Conservation (phyloP, 2,329 filamentous ascomycete genomes). For the Xylariales sp. region DNA sequence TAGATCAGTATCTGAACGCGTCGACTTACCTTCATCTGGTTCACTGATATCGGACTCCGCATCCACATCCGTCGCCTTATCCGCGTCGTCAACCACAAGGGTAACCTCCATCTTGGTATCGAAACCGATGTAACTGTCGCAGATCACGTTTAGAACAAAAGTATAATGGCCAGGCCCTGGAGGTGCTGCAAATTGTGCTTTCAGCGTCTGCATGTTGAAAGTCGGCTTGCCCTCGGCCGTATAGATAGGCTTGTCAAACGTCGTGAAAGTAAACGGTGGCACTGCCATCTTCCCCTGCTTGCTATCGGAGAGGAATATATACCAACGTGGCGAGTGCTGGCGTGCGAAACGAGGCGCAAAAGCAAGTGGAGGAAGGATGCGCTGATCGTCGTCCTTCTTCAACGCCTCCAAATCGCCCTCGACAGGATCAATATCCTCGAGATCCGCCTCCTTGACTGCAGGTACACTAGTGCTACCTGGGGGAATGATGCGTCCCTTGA, state of each 20-base stretch:
- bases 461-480: conserved; percentile 76
- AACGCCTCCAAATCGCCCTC: conserved; percentile 88
- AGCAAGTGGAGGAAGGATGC: conserved; percentile 75
- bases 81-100: conserved; percentile 81
- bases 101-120: conserved; percentile 90
- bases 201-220: conserved; percentile 91
- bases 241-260: conserved; percentile 86
- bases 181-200: conserved; percentile 94
- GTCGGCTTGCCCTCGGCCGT: conserved; percentile 78
- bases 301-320: conserved; percentile 88
- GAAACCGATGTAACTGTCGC: conserved; percentile 92
- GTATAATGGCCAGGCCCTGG: conserved; percentile 89
- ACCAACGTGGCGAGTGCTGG: conserved; percentile 86
- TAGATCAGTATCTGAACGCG: too few species aligned
- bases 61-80: conserved; percentile 73
- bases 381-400: conserved; percentile 46
- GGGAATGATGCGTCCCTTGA: conserved; percentile 91
- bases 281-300: conserved; percentile 96
- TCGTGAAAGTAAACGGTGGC: conserved; percentile 89
- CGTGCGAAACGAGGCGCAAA: conserved; percentile 87
- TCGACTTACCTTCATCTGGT: conserved; percentile 86
- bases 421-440: conserved; percentile 87
- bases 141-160: conserved; percentile 90
- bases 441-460: conserved; percentile 68
- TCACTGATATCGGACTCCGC: conserved; percentile 96